Conservation (phyloP, 2,329 filamentous ascomycete genomes). For the Metarhizium robertsii region DNA sequence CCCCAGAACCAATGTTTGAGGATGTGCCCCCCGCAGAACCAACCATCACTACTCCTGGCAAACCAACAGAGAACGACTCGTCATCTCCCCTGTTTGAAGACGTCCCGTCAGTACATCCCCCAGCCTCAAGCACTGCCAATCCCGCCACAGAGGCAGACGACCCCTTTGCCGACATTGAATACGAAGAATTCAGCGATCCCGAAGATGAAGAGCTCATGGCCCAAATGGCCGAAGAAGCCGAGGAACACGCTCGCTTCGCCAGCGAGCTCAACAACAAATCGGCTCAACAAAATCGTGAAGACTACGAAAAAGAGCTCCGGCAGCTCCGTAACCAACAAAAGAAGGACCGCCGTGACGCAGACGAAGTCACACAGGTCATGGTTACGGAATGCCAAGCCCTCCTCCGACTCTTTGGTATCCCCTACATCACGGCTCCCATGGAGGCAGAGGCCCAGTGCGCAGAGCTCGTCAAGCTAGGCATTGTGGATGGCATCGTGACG, state of each 20-base stretch:
- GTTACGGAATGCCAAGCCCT: slow-evolving; percentile 89
- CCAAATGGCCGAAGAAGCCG: slow-evolving; percentile 80
- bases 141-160: slow-evolving; percentile 27
- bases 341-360: slow-evolving; percentile 89
- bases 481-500: slow-evolving; percentile 96
- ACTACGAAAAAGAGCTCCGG: slow-evolving; percentile 82
- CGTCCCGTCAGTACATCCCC: neutral
- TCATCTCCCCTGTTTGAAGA: slow-evolving; percentile 9
- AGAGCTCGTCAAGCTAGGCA: slow-evolving; percentile 72
- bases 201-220: slow-evolving; percentile 85
- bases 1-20: slow-evolving; percentile 27
- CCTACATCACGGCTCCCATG: slow-evolving; percentile 97
- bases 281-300: slow-evolving; percentile 57
- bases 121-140: neutral
- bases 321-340: slow-evolving; percentile 89
- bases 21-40: slow-evolving; percentile 21
- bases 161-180: slow-evolving; percentile 50
- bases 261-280: slow-evolving; percentile 74
- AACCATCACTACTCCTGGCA: neutral
- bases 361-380: slow-evolving; percentile 96
- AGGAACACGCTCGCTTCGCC: slow-evolving; percentile 90
- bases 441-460: slow-evolving; percentile 98
- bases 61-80: neutral
- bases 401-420: slow-evolving; percentile 81
- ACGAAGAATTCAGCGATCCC: slow-evolving; percentile 70